These are phyloP conservation scores for Zalaria obscura DNA, from an alignment of 2,329 filamentous ascomycete genomes.

Conservation along the genomic window DNA sequence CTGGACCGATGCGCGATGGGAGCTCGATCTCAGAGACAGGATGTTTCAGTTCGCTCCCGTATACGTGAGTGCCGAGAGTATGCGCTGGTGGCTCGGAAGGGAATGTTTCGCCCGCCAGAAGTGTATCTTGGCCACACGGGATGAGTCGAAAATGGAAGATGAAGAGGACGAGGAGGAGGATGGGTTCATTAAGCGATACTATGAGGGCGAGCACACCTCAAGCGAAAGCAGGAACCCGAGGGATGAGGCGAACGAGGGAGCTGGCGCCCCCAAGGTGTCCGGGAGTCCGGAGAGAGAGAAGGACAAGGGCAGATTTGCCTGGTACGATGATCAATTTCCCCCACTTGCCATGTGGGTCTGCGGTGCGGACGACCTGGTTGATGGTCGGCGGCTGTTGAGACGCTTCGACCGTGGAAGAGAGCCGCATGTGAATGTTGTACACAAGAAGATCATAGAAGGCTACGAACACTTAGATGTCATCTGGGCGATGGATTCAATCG, in stretches of 20 bases:
- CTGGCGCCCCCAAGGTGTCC: not conserved
- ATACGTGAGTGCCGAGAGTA: constrained; percentile 76
- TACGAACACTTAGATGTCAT: constrained; percentile 93
- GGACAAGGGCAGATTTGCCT: constrained; percentile 39
- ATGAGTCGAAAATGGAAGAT: constrained; percentile 51
- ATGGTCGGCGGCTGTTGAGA: constrained; percentile 59
- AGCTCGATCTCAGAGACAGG: constrained; percentile 59
- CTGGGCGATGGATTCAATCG: constrained; percentile 81
- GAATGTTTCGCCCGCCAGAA: constrained; percentile 77
- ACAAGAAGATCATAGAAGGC: constrained; percentile 67
- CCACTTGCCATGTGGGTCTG: constrained; percentile 83
- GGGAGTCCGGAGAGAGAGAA: constrained; percentile 16
- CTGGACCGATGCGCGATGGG: constrained; percentile 79
- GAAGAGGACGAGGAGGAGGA: constrained; percentile 29
- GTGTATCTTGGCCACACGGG: constrained; percentile 71
- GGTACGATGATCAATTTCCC: constrained; percentile 69
- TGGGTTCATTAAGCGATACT: constrained; percentile 22
- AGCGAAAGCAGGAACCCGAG: constrained; percentile 2
- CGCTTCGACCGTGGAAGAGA: constrained; percentile 66
- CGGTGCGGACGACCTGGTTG: constrained; percentile 71
- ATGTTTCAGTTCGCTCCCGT: constrained; percentile 90
- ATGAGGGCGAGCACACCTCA: constrained; percentile 8
- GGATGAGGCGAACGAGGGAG: not conserved
- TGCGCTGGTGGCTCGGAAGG: constrained; percentile 89
- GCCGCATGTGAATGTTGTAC: constrained; percentile 66